Base-by-base conservation (phyloP, 2,329 filamentous ascomycete genomes). In the Xylariaceae sp. region DNA sequence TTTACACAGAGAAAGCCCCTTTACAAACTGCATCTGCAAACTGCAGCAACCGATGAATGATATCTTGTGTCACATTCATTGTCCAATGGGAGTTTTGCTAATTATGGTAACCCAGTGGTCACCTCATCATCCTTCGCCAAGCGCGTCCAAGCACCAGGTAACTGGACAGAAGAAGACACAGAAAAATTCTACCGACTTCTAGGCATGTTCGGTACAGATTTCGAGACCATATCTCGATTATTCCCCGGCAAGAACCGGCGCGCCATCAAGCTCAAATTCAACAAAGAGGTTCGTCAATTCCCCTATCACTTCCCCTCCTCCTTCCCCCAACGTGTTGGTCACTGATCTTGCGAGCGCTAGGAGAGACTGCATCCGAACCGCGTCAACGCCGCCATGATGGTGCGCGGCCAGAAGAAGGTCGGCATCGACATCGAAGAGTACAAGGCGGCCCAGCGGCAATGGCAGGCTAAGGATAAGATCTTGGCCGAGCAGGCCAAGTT, bases 261-360 rank as follows among this genome's bases (percentile, higher is more conserved):
- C 37, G 85, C 89, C 71, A 82, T 94, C 74, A 93, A 93, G 76
- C 81, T 88, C 64, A 94, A 94, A 72, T 94, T 90, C 75, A 89
- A 87, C 67, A 86, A 87, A 61, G 90, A 94, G 57, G 62, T 60
- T 23, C 52, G 53, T 55, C 23, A 23, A 37, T 45, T 23, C 15
- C 18, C 1, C 15, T 17, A 11, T 8, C 23, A 23, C 34, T n/a
- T 9, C 3, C 4, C 1, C 13, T 11, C n/a, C 54, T 2, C 23
- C 3, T 30, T 30, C 23, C 23, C 23, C 3, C n/a, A 41, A 6
- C 34, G 11, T 56, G 15, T 15, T 34, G 2, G 44, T 55, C 41
- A 45, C 44, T 54, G 11, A 54, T 30, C n/a, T 13, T 23, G 4
- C 48, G 23, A 30, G 23, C 23, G 23, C 30, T 17, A 64, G 74